A percentile compares a stretch with the other conserved stretches of the same genome.
These are phyloP conservation scores for Pseudocercospora fijiensis DNA, from an alignment of 2,329 filamentous ascomycete species.

Conservation along the genomic window DNA sequence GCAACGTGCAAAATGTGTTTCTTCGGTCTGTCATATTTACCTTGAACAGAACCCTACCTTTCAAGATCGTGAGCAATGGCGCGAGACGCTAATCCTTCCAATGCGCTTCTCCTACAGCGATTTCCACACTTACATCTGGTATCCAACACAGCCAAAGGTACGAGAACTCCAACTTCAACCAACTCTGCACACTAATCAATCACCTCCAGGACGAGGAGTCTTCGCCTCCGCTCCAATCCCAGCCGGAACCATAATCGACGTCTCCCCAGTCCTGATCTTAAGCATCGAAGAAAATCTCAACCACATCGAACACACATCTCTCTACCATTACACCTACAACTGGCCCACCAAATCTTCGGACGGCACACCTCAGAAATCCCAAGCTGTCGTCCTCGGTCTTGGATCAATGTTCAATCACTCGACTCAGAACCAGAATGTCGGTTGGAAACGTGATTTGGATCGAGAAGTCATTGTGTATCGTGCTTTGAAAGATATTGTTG, in stretches of 20 bases:
- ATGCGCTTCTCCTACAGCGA: conserved; percentile 40
- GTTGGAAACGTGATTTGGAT: conserved; percentile 53
- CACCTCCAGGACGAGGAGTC: conserved; percentile 52
- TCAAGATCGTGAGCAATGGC: conserved; percentile 7
- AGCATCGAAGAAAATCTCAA: conserved; percentile 49
- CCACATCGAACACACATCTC: conserved; percentile 51
- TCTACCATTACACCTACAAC: conserved; percentile 60
- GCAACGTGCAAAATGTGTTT: neutral
- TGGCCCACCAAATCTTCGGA: conserved; percentile 40
- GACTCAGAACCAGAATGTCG: conserved; percentile 53
- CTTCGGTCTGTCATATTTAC: neutral
- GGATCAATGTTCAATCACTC: conserved; percentile 62
- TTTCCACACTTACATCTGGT: conserved; percentile 46
- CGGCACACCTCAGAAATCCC: conserved; percentile 39
- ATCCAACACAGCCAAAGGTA: conserved; percentile 55
- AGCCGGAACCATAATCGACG: conserved; percentile 51
- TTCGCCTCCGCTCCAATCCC: conserved; percentile 51
- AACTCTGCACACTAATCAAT: neutral
- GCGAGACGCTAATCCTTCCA: neutral
- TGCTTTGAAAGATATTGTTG: conserved; percentile 50
- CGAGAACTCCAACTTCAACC: neutral
- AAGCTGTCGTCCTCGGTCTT: conserved; percentile 56
- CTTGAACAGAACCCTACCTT: neutral
- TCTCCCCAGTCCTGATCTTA: conserved; percentile 54
- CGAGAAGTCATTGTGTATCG: conserved; percentile 51